These are phyloP conservation scores for Sordariomycetes sp. DNA, from an alignment of 2,329 filamentous ascomycete species.

Conservation along the genomic window DNA sequence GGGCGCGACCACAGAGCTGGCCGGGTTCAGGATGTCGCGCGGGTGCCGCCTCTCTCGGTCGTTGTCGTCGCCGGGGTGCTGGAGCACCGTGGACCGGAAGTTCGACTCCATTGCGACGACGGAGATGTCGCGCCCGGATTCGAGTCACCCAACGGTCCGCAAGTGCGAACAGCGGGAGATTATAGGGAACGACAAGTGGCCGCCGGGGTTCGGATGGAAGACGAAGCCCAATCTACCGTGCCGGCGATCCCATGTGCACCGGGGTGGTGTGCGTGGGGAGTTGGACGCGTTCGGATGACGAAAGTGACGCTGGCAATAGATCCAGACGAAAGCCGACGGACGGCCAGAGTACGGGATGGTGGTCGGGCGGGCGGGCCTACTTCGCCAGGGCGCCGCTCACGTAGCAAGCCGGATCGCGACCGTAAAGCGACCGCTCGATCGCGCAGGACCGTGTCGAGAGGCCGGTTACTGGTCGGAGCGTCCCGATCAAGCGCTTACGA, in stretches of 20 bases:
- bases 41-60: conserved; percentile 21
- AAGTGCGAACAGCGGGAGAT: not conserved
- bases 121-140: conserved; percentile 8
- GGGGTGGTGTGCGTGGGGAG: not conserved
- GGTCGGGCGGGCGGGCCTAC: not conserved
- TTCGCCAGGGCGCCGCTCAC: not conserved
- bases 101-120: conserved; percentile 29
- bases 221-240: not conserved
- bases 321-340: not conserved
- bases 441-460: not conserved
- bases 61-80: conserved; percentile 29
- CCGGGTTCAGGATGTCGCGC: conserved; percentile 36
- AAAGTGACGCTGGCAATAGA: not conserved
- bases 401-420: not conserved
- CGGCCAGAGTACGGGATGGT: not conserved
- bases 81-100: conserved; percentile 39
- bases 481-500: not conserved
- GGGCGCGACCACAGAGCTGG: conserved; percentile 14
- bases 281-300: not conserved
- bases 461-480: not conserved
- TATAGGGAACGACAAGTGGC: not conserved
- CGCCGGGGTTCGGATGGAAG: not conserved
- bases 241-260: conserved; percentile 1
- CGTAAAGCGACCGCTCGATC: not conserved
- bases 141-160: not conserved